These are phyloP conservation scores for Pseudogymnoascus sp. DNA, from an alignment of 2,329 filamentous ascomycete species.

Conservation along the genomic window DNA sequence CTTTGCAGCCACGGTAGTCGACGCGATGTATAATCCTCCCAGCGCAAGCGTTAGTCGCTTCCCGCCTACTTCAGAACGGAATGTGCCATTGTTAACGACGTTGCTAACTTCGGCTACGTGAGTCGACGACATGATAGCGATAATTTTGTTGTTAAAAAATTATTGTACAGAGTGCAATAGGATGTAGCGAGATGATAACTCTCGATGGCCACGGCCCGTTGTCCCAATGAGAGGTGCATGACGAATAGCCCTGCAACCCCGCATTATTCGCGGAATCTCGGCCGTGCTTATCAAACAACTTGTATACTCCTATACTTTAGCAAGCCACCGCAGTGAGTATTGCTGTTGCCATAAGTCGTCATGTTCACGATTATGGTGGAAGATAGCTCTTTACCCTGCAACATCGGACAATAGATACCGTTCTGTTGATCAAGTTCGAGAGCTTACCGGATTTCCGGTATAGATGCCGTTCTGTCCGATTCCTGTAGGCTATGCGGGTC, in stretches of 20 bases:
- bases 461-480: no score
- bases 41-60: background rate
- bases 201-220: background rate
- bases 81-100: background rate
- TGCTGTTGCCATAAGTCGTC: background rate
- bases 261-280: background rate
- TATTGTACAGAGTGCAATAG: background rate
- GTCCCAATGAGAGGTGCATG: background rate
- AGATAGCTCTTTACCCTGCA: no score
- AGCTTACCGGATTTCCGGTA: no score
- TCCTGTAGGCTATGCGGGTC: no score
- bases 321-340: background rate
- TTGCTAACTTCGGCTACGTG: background rate
- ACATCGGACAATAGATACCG: no score
- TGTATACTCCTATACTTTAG: background rate
- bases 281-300: background rate
- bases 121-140: background rate
- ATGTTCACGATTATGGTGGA: no score
- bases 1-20: background rate
- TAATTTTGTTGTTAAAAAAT: background rate
- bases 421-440: no score
- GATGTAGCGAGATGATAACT: background rate
- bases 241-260: background rate
- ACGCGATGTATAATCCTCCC: background rate
- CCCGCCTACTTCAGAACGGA: background rate